These are phyloP conservation scores for Lachnum nothofagi DNA, from an alignment of 2,329 filamentous ascomycete genomes.

Conservation along the genomic window DNA sequence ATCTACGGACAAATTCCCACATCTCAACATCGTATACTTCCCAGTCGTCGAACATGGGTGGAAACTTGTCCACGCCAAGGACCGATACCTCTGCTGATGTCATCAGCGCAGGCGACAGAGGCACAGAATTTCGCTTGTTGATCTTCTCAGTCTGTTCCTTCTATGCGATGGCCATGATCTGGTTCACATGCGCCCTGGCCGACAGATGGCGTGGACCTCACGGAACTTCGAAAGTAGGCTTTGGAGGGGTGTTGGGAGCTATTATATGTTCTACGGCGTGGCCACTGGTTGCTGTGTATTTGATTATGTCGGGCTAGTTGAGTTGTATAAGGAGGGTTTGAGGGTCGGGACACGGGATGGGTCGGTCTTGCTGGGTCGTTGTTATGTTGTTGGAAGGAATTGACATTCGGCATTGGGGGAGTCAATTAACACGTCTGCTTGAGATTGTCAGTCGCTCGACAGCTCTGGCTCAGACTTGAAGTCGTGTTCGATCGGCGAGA, in stretches of 20 bases:
- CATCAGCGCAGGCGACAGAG: conserved; percentile 1
- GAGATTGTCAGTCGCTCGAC: no score
- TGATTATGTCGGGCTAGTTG: conserved; percentile 2
- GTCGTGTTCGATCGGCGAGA: no score
- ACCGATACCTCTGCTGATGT: conserved; percentile 4
- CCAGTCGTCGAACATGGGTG: conserved; percentile 4
- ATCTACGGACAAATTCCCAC: not conserved
- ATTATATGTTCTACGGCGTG: conserved; percentile 7
- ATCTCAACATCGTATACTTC: not conserved
- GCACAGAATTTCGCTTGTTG: not conserved
- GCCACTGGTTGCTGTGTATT: conserved; percentile 8
- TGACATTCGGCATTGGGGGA: no score
- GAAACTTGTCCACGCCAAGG: conserved; percentile 1
- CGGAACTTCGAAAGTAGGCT: not conserved
- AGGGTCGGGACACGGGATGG: not conserved
- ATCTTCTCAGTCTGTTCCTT: not conserved
- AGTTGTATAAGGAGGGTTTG: not conserved
- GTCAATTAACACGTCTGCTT: no score
- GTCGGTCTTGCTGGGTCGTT: not conserved
- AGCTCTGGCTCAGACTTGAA: no score
- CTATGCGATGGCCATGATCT: conserved; percentile 9
- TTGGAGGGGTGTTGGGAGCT: conserved; percentile 3
- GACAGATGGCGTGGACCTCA: conserved; percentile 12
- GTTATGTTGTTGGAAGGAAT: no score
- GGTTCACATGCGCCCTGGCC: conserved; percentile 3